phyloP scores from a whole-genome alignment of 1,284 basidiomycete genomes.

The Papiliotrema fonsecae region DNA sequence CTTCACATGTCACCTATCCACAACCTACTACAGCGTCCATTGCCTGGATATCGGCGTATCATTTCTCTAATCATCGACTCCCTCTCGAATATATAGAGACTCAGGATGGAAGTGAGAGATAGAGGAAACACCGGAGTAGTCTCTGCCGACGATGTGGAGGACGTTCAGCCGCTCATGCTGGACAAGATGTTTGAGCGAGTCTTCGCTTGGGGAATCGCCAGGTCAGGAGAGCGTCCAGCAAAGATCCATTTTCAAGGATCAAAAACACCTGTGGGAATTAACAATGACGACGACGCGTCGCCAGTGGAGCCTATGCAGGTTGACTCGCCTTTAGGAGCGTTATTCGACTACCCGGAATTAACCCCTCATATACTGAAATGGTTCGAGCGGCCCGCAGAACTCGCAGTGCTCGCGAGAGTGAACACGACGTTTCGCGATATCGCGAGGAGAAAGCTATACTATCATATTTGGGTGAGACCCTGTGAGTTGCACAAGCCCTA shows the following conservation, averaged over 20 bases:
- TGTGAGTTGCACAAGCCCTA: conserved; percentile 26
- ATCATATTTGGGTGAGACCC: conserved; percentile 43
- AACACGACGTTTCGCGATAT: conserved; percentile 26
- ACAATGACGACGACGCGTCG: too few species aligned
- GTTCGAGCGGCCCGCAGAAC: conserved; percentile 32
- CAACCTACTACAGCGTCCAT: too few species aligned
- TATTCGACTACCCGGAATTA: conserved; percentile 38
- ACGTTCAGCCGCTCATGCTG: conserved; percentile 25
- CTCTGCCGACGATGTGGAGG: too few species aligned
- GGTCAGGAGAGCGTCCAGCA: too few species aligned
- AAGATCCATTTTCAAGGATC: too few species aligned
- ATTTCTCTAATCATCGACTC: too few species aligned
- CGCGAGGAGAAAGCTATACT: conserved; percentile 32
- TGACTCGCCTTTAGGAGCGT: conserved; percentile 21
- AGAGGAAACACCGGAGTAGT: neutral
- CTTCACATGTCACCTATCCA: neutral
- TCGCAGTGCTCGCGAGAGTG: conserved; percentile 32
- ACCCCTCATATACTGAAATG: conserved; percentile 31
- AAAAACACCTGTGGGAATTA: too few species aligned
- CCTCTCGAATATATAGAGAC: too few species aligned
- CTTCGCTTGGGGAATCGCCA: too few species aligned
- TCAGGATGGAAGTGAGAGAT: neutral
- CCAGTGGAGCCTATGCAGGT: too few species aligned
- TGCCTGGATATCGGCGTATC: too few species aligned
- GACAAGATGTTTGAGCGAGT: conserved; percentile 38